A percentile compares a stretch with the other conserved stretches of the same genome.
Evolutionary conservation across 495 filamentous ascomycete species (phyloP).

Genomic region (Penicillium maclennaniae): DNA sequence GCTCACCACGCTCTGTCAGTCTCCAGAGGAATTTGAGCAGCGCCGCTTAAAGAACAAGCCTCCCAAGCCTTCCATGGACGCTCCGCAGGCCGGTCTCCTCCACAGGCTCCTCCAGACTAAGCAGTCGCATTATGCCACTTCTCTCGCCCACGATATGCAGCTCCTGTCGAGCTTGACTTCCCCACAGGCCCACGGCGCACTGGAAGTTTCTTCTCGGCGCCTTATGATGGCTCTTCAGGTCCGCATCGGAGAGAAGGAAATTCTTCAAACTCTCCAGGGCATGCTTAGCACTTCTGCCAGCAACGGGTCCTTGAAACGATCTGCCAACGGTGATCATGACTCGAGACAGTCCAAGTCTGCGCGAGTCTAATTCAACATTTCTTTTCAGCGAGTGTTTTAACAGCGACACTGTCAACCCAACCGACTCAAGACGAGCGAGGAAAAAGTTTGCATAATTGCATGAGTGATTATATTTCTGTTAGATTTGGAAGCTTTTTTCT

Average conservation of each 20-base stretch:
- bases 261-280: slow-evolving; percentile 51
- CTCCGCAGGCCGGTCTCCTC: slow-evolving; percentile 29
- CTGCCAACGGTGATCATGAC: slow-evolving; percentile 26
- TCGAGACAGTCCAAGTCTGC: slow-evolving; percentile 38
- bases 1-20: slow-evolving; percentile 41
- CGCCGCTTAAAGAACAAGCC: slow-evolving; percentile 43
- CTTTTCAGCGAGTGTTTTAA: neutral
- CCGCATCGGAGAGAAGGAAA: slow-evolving; percentile 73
- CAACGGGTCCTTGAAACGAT: slow-evolving; percentile 24
- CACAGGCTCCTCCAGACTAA: slow-evolving; percentile 28
- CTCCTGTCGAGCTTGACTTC: slow-evolving; percentile 40
- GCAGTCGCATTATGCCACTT: slow-evolving; percentile 55
- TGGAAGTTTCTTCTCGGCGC: slow-evolving; percentile 34
- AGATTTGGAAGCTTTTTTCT: slow-evolving; percentile 31
- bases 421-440: slow-evolving; percentile 1
- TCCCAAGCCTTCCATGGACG: slow-evolving; percentile 38
- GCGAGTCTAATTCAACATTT: slow-evolving; percentile 17
- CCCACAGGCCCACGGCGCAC: slow-evolving; percentile 12
- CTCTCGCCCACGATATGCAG: slow-evolving; percentile 56
- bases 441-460: slow-evolving; percentile 17
- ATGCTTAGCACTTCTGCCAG: slow-evolving; percentile 28
- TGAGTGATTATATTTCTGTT: slow-evolving; percentile 32
- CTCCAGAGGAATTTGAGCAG: slow-evolving; percentile 37
- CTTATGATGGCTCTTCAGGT: slow-evolving; percentile 70
- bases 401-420: neutral